Conservation (phyloP, 306 rosid species). For the Vicia villosa region DNA sequence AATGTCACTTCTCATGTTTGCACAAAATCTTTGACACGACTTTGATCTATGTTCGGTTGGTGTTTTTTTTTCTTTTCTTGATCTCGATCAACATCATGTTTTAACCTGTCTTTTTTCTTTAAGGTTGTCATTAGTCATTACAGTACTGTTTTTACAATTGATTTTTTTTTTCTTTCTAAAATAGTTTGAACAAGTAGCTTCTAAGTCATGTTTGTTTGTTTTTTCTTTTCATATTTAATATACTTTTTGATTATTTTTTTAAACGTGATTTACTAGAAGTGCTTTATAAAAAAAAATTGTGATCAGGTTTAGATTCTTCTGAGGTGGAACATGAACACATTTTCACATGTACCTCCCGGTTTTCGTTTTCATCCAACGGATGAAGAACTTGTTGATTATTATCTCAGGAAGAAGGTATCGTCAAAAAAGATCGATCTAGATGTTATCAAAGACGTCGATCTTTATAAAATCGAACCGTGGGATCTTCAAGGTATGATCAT, state of each 20-base stretch:
- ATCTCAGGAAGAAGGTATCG: slow-evolving; percentile 72
- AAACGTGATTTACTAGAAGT: slow-evolving; percentile 34
- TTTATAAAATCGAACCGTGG: slow-evolving; percentile 92
- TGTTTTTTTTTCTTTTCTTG: slow-evolving; percentile 21
- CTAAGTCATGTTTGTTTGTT: slow-evolving; percentile 17
- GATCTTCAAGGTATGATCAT: slow-evolving; percentile 74
- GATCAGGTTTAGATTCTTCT: slow-evolving; percentile 46
- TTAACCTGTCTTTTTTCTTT: not conserved
- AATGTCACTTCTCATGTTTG: slow-evolving; percentile 26
- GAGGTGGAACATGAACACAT: slow-evolving; percentile 60
- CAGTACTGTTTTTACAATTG: not conserved
- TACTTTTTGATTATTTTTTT: not conserved
- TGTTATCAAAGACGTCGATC: slow-evolving; percentile 85
- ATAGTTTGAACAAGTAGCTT: slow-evolving; percentile 8
- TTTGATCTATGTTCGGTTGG: slow-evolving; percentile 40
- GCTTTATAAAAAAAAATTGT: slow-evolving; percentile 33
- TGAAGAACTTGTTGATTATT: slow-evolving; percentile 91
- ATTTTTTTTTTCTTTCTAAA: not conserved
- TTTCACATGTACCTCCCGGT: slow-evolving; percentile 94
- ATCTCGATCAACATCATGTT: slow-evolving; percentile 32
- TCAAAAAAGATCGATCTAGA: slow-evolving; percentile 76
- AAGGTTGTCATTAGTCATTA: not conserved
- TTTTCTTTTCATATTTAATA: slow-evolving; percentile 5
- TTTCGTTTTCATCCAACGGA: slow-evolving; percentile 92
- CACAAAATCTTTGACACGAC: slow-evolving; percentile 43